Evolutionary conservation across 495 filamentous ascomycete genomes (phyloP).

Genomic region (Neurospora cerealis): DNA sequence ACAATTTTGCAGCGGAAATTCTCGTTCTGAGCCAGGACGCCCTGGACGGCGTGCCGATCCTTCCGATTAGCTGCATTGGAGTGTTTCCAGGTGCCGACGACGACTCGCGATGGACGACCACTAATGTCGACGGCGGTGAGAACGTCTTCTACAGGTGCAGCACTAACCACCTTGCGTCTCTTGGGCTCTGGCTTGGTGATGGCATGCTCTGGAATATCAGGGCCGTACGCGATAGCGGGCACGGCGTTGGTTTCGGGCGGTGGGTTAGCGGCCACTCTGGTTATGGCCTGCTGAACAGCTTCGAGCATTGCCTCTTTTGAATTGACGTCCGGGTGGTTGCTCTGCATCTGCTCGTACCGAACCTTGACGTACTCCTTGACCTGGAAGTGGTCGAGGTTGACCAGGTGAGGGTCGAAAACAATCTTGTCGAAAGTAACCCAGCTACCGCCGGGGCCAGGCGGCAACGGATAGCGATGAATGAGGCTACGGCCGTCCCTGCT

Average conservation of each 20-base stretch:
- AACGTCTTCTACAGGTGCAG: not conserved
- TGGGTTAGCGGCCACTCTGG: slow-evolving; percentile 23
- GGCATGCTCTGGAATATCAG: slow-evolving; percentile 29
- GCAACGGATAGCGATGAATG: slow-evolving; percentile 29
- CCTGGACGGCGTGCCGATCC: slow-evolving; percentile 43
- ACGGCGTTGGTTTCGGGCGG: slow-evolving; percentile 23
- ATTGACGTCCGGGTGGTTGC: slow-evolving; percentile 23
- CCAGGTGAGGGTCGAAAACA: slow-evolving; percentile 39
- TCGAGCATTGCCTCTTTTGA: slow-evolving; percentile 1
- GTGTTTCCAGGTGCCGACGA: slow-evolving; percentile 40
- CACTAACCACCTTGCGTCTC: slow-evolving; percentile 19
- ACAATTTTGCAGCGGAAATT: slow-evolving; percentile 45
- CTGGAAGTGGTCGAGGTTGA: slow-evolving; percentile 34
- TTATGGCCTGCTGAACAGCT: slow-evolving; percentile 31
- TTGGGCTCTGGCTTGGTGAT: slow-evolving; percentile 24
- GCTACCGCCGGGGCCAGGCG: slow-evolving; percentile 42
- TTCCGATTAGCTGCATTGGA: slow-evolving; percentile 25
- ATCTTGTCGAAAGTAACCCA: slow-evolving; percentile 46
- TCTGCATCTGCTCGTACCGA: slow-evolving; percentile 22
- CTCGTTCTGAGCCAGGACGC: slow-evolving; percentile 41
- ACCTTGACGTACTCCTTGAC: slow-evolving; percentile 48
- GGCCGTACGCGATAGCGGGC: slow-evolving; percentile 33
- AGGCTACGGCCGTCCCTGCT: slow-evolving; percentile 30
- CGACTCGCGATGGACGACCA: slow-evolving; percentile 35
- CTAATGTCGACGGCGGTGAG: slow-evolving; percentile 17